Evolutionary conservation across 2,329 filamentous ascomycete species (phyloP).

Genomic region (Curvularia sp.): DNA sequence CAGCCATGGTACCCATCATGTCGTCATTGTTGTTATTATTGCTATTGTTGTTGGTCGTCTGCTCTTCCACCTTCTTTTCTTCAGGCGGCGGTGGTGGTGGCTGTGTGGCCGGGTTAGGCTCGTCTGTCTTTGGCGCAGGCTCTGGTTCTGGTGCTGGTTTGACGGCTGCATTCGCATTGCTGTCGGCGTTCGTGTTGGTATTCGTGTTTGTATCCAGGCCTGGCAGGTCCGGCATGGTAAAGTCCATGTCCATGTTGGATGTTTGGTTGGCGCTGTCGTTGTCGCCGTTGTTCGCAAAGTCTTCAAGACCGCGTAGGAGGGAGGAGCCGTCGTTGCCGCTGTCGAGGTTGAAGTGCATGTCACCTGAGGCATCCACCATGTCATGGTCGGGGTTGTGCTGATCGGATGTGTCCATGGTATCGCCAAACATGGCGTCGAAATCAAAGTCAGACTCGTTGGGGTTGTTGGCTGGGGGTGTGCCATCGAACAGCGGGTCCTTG

Average conservation of each 20-base stretch:
- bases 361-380: conserved; percentile 37
- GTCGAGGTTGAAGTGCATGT: conserved; percentile 47
- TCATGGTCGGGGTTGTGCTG: conserved; percentile 29
- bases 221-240: conserved; percentile 43
- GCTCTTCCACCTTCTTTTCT: conserved; percentile 14
- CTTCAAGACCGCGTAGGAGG: conserved; percentile 47
- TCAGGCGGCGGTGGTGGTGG: conserved; percentile 17
- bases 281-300: conserved; percentile 43
- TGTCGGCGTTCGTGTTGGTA: conserved; percentile 10
- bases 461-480: conserved; percentile 39
- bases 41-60: conserved; percentile 3
- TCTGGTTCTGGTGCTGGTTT: conserved; percentile 15
- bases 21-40: conserved; percentile 25
- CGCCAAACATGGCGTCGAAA: conserved; percentile 49
- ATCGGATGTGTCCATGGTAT: conserved; percentile 36
- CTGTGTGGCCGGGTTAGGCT: conserved; percentile 18
- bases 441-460: conserved; percentile 50
- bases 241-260: conserved; percentile 39
- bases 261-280: conserved; percentile 26
- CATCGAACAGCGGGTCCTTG: conserved; percentile 43
- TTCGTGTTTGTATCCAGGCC: conserved; percentile 28
- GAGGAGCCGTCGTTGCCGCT: conserved; percentile 38
- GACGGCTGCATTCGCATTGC: background rate
- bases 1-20: conserved; percentile 39
- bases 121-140: conserved; percentile 13